These are phyloP conservation scores for Saccharomycopsis microspora DNA, from an alignment of 805 yeast species.

Conservation along the genomic window DNA sequence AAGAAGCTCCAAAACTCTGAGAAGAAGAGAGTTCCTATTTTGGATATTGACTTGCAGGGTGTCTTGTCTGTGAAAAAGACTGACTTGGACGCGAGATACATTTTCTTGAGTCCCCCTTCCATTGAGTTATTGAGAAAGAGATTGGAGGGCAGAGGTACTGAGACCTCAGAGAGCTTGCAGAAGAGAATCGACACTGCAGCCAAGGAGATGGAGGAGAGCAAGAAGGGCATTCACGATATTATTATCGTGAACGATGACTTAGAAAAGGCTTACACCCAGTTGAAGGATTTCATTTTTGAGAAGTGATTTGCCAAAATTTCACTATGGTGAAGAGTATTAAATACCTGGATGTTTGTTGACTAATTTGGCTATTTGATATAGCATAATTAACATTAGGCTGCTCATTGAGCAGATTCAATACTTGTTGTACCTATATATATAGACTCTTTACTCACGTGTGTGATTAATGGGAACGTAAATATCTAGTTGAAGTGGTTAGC, in stretches of 20 bases:
- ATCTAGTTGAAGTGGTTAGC: too few relatives aligned
- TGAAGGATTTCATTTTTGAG: slow-evolving; percentile 64
- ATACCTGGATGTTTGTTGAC: too few relatives aligned
- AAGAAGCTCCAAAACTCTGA: slow-evolving; percentile 50
- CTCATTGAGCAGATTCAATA: too few relatives aligned
- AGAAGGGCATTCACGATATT: slow-evolving; percentile 87
- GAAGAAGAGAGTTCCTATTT: slow-evolving; percentile 67
- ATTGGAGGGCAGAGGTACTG: slow-evolving; percentile 87
- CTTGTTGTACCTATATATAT: too few relatives aligned
- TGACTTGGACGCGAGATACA: slow-evolving; percentile 69
- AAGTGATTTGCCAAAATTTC: neutral
- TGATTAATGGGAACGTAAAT: too few relatives aligned
- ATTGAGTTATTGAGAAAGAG: slow-evolving; percentile 66
- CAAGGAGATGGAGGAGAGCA: slow-evolving; percentile 80
- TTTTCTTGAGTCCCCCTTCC: slow-evolving; percentile 90
- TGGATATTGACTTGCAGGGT: slow-evolving; percentile 99
- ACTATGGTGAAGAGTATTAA: too few relatives aligned
- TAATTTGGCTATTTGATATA: too few relatives aligned
- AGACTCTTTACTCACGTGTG: too few relatives aligned
- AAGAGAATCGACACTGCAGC: slow-evolving; percentile 82
- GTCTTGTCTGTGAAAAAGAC: slow-evolving; percentile 84
- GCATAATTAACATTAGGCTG: too few relatives aligned
- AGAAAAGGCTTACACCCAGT: slow-evolving; percentile 75
- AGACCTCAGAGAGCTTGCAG: slow-evolving; percentile 71
- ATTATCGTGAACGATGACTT: slow-evolving; percentile 85